Evolutionary conservation across 352 stramenopile species (phyloP).

Genomic region (Globisporangium yorkense): DNA sequence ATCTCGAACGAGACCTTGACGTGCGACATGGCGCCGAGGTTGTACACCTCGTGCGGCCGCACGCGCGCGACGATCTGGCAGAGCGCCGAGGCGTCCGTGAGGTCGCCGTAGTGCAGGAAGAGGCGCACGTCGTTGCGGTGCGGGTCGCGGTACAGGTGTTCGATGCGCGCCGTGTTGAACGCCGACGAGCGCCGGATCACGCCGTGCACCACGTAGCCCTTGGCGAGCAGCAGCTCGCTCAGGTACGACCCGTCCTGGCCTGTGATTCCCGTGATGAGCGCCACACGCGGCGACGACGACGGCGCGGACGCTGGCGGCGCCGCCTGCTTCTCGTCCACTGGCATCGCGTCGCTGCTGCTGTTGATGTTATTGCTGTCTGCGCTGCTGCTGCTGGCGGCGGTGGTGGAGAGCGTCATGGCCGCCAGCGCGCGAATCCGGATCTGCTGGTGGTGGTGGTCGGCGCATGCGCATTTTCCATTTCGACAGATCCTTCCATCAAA

Average conservation of each 20-base stretch:
- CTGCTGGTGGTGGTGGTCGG: not conserved
- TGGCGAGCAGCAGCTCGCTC: slow-evolving; percentile 94
- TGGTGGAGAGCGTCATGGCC: not conserved
- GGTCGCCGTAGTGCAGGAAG: slow-evolving; percentile 98
- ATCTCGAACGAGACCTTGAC: slow-evolving; percentile 99
- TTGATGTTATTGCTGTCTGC: not conserved
- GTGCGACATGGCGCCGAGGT: slow-evolving; percentile 98
- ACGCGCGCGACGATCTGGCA: slow-evolving; percentile 94
- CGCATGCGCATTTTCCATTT: not conserved
- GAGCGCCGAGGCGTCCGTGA: slow-evolving; percentile 97
- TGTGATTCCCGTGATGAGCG: slow-evolving; percentile 98
- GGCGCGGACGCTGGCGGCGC: not conserved
- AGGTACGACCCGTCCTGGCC: slow-evolving; percentile 99
- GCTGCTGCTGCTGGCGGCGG: not conserved
- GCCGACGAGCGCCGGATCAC: slow-evolving; percentile 97
- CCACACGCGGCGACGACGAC: slow-evolving; percentile 32
- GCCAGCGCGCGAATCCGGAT: not conserved
- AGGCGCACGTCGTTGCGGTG: slow-evolving; percentile 92
- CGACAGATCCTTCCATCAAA: not conserved
- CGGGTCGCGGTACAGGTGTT: slow-evolving; percentile 96
- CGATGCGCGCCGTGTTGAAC: slow-evolving; percentile 98
- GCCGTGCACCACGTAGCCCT: slow-evolving; percentile 94
- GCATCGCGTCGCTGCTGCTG: not conserved
- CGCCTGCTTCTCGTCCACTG: not conserved
- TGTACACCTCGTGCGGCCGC: slow-evolving; percentile 98